phyloP scores from a whole-genome alignment of 176 grass and related monocot genomes.

The Microstegium vimineum region DNA sequence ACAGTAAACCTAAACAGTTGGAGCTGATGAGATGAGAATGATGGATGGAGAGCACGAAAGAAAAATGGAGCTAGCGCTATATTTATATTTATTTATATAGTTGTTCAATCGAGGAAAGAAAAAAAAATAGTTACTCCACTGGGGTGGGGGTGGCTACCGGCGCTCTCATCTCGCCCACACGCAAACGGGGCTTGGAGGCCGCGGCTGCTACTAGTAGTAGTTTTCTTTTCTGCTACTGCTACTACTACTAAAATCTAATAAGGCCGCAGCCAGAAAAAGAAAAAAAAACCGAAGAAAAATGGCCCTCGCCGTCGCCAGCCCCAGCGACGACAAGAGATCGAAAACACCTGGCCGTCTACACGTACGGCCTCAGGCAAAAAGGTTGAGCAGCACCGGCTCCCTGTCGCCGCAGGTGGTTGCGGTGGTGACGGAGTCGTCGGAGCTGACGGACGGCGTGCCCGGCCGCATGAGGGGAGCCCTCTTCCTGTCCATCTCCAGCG shows the following conservation, averaged over 20 bases:
- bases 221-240: background rate
- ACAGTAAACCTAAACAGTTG: background rate
- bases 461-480: conserved; percentile 26
- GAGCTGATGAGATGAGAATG: too few species aligned
- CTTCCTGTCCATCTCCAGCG: background rate
- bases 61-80: background rate
- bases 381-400: conserved; percentile 63
- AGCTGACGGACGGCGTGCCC: conserved; percentile 69
- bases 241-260: conserved; percentile 30
- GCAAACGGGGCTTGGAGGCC: conserved; percentile 49
- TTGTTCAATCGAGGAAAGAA: background rate
- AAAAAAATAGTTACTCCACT: background rate
- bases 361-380: conserved; percentile 77
- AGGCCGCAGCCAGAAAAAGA: background rate
- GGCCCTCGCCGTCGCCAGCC: background rate
- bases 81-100: background rate
- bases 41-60: background rate
- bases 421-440: conserved; percentile 65
- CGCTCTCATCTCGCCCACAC: conserved; percentile 52
- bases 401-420: conserved; percentile 15
- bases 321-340: too few species aligned
- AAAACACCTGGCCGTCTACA: conserved; percentile 3
- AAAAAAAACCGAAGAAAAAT: too few species aligned
- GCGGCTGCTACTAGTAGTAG: conserved; percentile 17
- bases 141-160: conserved; percentile 30